These are phyloP conservation scores for Rhizopogon sp. DNA, from an alignment of 768 basidiomycete genomes.

Conservation along the genomic window DNA sequence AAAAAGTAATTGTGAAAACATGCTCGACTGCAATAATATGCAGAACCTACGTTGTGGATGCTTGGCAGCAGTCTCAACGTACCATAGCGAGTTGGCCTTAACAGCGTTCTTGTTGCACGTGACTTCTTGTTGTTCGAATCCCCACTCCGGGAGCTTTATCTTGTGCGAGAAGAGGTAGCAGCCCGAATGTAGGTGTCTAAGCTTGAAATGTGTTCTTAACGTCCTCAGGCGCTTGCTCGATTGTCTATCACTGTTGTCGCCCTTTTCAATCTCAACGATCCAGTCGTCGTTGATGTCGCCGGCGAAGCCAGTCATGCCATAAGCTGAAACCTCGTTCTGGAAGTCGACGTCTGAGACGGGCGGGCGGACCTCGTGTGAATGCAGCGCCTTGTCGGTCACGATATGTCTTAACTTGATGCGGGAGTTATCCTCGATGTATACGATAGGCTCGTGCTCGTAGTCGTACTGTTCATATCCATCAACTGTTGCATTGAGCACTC, in stretches of 20 bases:
- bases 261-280: slow-evolving; percentile 79
- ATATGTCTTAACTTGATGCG: slow-evolving; percentile 82
- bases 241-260: slow-evolving; percentile 56
- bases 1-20: not conserved
- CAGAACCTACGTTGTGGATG: slow-evolving; percentile 61
- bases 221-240: slow-evolving; percentile 72
- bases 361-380: slow-evolving; percentile 93
- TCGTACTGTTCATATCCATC: slow-evolving; percentile 37
- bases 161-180: slow-evolving; percentile 99
- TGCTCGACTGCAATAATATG: not conserved
- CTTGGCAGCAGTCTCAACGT: slow-evolving; percentile 70
- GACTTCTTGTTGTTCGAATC: slow-evolving; percentile 96
- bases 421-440: slow-evolving; percentile 57
- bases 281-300: slow-evolving; percentile 96
- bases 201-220: slow-evolving; percentile 73
- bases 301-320: slow-evolving; percentile 79
- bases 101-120: slow-evolving; percentile 99
- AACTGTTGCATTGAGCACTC: slow-evolving; percentile 69
- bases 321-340: slow-evolving; percentile 96
- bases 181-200: slow-evolving; percentile 81
- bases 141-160: slow-evolving; percentile 97
- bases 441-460: slow-evolving; percentile 50
- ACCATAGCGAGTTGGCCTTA: slow-evolving; percentile 87
- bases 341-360: slow-evolving; percentile 97
- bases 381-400: slow-evolving; percentile 77